Base-by-base conservation (phyloP, 75 land plant genomes). In the Pinus tabuliformis region DNA sequence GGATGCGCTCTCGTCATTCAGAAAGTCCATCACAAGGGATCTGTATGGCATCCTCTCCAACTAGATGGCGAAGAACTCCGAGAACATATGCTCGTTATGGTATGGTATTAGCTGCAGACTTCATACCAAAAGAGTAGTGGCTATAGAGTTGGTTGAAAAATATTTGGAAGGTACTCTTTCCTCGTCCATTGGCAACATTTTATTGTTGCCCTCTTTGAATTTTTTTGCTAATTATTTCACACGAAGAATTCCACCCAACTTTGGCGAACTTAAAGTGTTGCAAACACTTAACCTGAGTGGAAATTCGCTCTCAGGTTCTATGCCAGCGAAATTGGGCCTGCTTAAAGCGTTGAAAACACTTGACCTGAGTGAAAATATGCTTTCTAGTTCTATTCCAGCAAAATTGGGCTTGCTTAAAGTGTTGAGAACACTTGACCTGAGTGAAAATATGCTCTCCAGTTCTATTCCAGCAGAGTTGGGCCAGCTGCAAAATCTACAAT, bases 231-330 rank as follows among this genome's bases (percentile, higher is more conserved):
- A 93, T 64, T 71, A 57, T 22, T 75, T 93, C 66, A 13, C 76
- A 4, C 91, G 96, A 0, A 58, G 52, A 24, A 85, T 93, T 15
- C 96, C 96, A 26, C 65, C 17, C 3, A 58, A 77, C n/a, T 62
- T 87, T 37, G 83, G 83, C 33, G 78, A 56, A 57, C 60, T 85
- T 15, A 24, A 59, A 1, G 15, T 68, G 3, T 24, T 85, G 75
- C 75, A 57, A 65, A 74, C 75, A 76, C 76, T 87, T 16, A 54
- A 72, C 7, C 76, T 89, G 24, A 66, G 84, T 3, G 63, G 71
- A 3, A 93, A 93, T 78, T 66, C 49, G 5, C 58, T 93, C 65
- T 78, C 87, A n/a, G 95, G 95, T 3, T 3, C 65, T 14, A 88
- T 93, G 22, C 93, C 93, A 0, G 64, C 82, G 5, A 81, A 90